Evolutionary conservation across 164 flowering plant species (phyloP).

Genomic region (Litsea cubeba): DNA sequence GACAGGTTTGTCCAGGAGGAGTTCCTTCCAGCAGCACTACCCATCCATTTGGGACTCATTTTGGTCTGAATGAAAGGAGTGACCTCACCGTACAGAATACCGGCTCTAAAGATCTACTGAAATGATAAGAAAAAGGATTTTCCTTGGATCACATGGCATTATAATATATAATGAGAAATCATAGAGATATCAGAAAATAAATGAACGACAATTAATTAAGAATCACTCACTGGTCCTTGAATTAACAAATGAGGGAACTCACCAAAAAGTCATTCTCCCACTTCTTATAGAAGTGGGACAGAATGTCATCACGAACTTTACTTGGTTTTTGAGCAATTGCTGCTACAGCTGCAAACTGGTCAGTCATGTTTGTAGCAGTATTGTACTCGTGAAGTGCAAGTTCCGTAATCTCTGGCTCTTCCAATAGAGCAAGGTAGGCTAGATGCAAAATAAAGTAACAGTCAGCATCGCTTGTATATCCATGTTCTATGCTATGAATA

Average conservation of each 20-base stretch:
- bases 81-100: not conserved
- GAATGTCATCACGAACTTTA: constrained; percentile 62
- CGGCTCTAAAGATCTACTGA: not conserved
- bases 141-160: too few species aligned
- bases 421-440: constrained; percentile 80
- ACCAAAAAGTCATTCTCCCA: constrained; percentile 95
- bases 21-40: not conserved
- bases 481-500: not conserved
- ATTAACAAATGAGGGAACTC: constrained; percentile 5
- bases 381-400: constrained; percentile 74
- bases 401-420: constrained; percentile 53
- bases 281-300: constrained; percentile 85
- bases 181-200: not conserved
- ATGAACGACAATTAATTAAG: not conserved
- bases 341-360: constrained; percentile 85
- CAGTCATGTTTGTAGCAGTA: constrained; percentile 90
- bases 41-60: not conserved
- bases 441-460: constrained; percentile 3
- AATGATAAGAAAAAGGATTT: too few species aligned
- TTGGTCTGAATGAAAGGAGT: not conserved
- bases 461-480: not conserved
- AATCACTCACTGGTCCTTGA: not conserved
- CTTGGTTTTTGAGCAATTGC: constrained; percentile 83
- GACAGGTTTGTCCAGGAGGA: too few species aligned
- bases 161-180: not conserved